These are phyloP conservation scores for Tubosaeta sp. DNA, from an alignment of 768 basidiomycete genomes.

Conservation along the genomic window DNA sequence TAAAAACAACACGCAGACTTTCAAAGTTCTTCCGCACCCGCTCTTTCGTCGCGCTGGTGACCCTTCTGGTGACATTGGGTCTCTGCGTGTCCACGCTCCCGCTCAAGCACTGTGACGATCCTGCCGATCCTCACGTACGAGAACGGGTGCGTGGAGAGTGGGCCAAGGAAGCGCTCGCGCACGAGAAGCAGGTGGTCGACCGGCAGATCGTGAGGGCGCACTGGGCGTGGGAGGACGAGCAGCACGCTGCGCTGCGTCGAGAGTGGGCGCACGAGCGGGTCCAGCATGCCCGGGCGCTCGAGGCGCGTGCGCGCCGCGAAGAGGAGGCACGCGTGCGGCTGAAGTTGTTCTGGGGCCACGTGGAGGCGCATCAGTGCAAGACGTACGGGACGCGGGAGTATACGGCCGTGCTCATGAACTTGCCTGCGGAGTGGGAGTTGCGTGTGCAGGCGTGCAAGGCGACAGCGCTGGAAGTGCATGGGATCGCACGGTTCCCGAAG, in stretches of 20 bases:
- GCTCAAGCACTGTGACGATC: slow-evolving; percentile 17
- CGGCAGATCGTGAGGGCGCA: slow-evolving; percentile 7
- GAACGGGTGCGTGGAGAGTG: slow-evolving; percentile 20
- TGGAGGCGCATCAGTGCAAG: slow-evolving; percentile 21
- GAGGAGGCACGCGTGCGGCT: slow-evolving; percentile 18
- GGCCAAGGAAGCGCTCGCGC: slow-evolving; percentile 13
- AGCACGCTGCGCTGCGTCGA: slow-evolving; percentile 1
- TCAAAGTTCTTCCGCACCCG: background rate
- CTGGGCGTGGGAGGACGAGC: slow-evolving; percentile 21
- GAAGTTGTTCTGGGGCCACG: slow-evolving; percentile 19
- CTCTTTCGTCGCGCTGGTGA: background rate
- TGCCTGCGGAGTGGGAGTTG: slow-evolving; percentile 19
- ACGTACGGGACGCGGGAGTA: slow-evolving; percentile 28
- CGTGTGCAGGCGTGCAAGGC: slow-evolving; percentile 24
- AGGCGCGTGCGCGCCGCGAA: slow-evolving; percentile 18
- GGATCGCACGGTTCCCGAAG: slow-evolving; percentile 9
- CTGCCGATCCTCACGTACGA: slow-evolving; percentile 14
- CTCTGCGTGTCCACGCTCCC: slow-evolving; percentile 9
- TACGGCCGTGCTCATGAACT: slow-evolving; percentile 26
- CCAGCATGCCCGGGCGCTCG: slow-evolving; percentile 12
- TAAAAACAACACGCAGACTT: background rate
- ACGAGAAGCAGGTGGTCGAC: slow-evolving; percentile 11
- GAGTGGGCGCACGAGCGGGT: slow-evolving; percentile 20
- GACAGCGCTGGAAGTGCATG: slow-evolving; percentile 25
- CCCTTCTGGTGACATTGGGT: background rate